phyloP scores from a whole-genome alignment of 495 filamentous ascomycete genomes.

The Geoglossum glabrum region DNA sequence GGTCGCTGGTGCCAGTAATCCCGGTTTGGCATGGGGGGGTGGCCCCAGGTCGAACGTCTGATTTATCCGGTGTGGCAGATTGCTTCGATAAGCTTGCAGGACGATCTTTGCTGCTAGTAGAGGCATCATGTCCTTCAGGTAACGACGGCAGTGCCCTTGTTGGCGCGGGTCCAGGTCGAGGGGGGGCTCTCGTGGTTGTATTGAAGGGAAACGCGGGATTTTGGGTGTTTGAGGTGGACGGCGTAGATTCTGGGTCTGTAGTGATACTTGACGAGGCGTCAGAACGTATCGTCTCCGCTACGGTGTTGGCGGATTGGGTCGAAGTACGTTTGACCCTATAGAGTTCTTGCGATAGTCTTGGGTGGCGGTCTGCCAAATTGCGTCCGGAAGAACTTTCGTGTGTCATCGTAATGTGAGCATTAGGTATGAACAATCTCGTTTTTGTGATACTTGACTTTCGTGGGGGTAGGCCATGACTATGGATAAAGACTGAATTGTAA shows the following conservation, averaged over 20 bases:
- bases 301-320: neutral
- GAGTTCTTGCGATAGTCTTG: neutral
- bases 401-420: neutral
- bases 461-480: neutral
- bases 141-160: slow-evolving; percentile 20
- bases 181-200: slow-evolving; percentile 4
- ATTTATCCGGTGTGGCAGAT: neutral
- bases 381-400: neutral
- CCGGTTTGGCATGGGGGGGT: neutral
- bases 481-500: neutral
- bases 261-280: neutral
- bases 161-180: slow-evolving; percentile 21
- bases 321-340: neutral
- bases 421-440: neutral
- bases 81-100: neutral
- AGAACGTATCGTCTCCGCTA: neutral
- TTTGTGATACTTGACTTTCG: neutral
- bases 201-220: neutral
- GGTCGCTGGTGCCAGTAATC: neutral
- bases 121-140: slow-evolving; percentile 13
- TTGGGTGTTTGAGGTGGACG: neutral
- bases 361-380: neutral
- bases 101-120: neutral
- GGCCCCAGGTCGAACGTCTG: neutral
- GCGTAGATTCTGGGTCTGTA: neutral